These are phyloP conservation scores for Lecanicillium sp. DNA, from an alignment of 2,329 filamentous ascomycete species.

Conservation along the genomic window DNA sequence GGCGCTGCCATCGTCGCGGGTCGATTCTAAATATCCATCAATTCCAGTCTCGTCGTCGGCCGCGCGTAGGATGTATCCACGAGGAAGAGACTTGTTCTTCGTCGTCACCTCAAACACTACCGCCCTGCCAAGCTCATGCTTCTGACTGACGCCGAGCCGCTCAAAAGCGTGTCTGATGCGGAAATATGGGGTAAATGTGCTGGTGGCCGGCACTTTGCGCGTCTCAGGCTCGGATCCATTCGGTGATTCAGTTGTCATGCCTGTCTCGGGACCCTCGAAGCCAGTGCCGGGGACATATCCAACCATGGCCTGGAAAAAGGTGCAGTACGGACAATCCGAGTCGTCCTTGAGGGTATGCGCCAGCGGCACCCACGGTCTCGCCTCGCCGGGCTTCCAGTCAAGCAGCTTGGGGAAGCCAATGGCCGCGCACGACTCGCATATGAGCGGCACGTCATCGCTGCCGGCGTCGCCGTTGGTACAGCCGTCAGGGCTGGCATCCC, in stretches of 20 bases:
- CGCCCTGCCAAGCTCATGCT: conserved; percentile 29
- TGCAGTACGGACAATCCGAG: conserved; percentile 31
- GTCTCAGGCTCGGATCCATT: background rate
- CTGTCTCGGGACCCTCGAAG: conserved; percentile 17
- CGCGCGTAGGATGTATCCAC: conserved; percentile 31
- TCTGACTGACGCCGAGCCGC: conserved; percentile 30
- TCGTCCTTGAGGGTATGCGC: conserved; percentile 26
- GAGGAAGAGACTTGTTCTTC: conserved; percentile 30
- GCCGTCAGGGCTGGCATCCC: background rate
- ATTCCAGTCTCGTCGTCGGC: conserved; percentile 21
- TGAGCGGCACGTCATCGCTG: conserved; percentile 1
- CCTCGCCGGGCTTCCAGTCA: conserved; percentile 30
- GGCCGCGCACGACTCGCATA: conserved; percentile 27
- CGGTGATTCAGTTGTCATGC: background rate
- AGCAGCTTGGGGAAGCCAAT: conserved; percentile 32
- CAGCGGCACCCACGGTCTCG: conserved; percentile 31
- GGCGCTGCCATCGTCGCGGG: conserved; percentile 7
- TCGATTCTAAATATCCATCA: conserved; percentile 19
- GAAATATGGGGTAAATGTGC: conserved; percentile 33
- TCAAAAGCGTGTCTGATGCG: conserved; percentile 34
- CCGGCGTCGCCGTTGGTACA: conserved; percentile 4
- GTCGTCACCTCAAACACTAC: conserved; percentile 33
- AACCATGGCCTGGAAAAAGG: conserved; percentile 32
- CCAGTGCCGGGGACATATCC: conserved; percentile 6
- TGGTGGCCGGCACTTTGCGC: conserved; percentile 13